Evolutionary conservation across 2,329 filamentous ascomycete species (phyloP), one percentile per base, ranked within the genome.

Genomic region (Fusarium sp.): DNA sequence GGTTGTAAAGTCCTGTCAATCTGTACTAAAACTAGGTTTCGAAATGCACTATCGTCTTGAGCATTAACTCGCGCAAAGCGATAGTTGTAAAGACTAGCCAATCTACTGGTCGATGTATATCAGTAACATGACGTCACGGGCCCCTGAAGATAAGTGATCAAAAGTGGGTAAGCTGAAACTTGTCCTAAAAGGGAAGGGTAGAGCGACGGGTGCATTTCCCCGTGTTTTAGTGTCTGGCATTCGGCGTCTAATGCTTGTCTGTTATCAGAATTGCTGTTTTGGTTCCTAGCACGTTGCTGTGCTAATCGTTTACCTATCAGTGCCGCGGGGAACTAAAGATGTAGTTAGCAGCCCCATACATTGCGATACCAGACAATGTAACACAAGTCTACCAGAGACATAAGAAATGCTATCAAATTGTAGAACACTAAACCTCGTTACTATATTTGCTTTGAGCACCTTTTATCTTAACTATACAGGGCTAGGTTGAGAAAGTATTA

Each of bases 161-260:
- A 51, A 18, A 15, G 6, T 1, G 45, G 25, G 45, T 16, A 41
- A 32, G 29, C 24, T 12, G 46, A 2, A 1, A 43, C 13, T 6
- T 34, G 27, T 34, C 47, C 25, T 11, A 54, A 30, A 15, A 11
- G 12, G 48, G 56, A 59, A 59, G 13, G 9, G 18, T 45, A 25
- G 40, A 59, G 48, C 40, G 56, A 54, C 29, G 32, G 30, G 48
- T 15, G 6, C 22, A 24, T 3, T 59, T 59, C 48, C 48, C 56
- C 48, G 56, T 27, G 8, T 54, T 53, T 47, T 57, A 57, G 44
- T 32, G 32, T 49, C 32, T 49, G 6, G 16, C 11, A 11, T 30
- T 2, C 8, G 16, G n/a, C 29, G n/a, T 29, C 30, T 13, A 34
- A 18, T 5, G 11, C 25, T 48, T 24, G 15, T 6, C 25, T 56